phyloP scores from a whole-genome alignment of 495 filamentous ascomycete genomes.

The Umbilicaria muhlenbergii region DNA sequence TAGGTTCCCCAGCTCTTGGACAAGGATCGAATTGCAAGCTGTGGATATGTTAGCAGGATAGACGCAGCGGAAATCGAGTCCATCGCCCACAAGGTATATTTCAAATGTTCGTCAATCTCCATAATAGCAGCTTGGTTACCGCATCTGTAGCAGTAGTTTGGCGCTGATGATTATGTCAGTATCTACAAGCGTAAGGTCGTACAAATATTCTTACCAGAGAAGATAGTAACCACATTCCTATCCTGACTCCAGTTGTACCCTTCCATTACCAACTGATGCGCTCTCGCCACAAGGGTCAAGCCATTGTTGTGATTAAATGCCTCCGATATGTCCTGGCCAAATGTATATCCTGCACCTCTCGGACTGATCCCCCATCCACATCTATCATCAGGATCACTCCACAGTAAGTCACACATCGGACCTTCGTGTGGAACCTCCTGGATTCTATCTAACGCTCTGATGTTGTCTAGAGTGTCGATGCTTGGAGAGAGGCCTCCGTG shows the following conservation, averaged over 20 bases:
- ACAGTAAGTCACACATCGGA: constrained; percentile 95
- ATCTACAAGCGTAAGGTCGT: constrained; percentile 5
- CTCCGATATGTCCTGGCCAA: constrained; percentile 98
- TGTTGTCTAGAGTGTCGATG: constrained; percentile 98
- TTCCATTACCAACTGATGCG: constrained; percentile 96
- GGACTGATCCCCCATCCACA: constrained; percentile 98
- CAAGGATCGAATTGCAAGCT: constrained; percentile 99
- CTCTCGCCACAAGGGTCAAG: constrained; percentile 82
- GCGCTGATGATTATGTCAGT: constrained; percentile 37
- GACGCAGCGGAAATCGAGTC: not conserved
- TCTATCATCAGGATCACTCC: constrained; percentile 95
- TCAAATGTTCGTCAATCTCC: constrained; percentile 98
- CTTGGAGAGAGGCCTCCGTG: constrained; percentile 92
- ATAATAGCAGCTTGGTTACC: constrained; percentile 99
- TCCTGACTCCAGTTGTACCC: constrained; percentile 98
- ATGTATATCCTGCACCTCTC: constrained; percentile 94
- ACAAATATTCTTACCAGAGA: constrained; percentile 50
- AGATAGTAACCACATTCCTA: constrained; percentile 94
- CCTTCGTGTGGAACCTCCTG: constrained; percentile 98
- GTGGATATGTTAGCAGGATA: constrained; percentile 8
- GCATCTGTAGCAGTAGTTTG: constrained; percentile 96
- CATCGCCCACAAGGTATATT: constrained; percentile 94
- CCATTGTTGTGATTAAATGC: constrained; percentile 99
- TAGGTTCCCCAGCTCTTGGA: constrained; percentile 90
- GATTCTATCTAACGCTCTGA: constrained; percentile 85